Evolutionary conservation across 2,329 filamentous ascomycete species (phyloP).

Genomic region (Metarhizium robertsii): DNA sequence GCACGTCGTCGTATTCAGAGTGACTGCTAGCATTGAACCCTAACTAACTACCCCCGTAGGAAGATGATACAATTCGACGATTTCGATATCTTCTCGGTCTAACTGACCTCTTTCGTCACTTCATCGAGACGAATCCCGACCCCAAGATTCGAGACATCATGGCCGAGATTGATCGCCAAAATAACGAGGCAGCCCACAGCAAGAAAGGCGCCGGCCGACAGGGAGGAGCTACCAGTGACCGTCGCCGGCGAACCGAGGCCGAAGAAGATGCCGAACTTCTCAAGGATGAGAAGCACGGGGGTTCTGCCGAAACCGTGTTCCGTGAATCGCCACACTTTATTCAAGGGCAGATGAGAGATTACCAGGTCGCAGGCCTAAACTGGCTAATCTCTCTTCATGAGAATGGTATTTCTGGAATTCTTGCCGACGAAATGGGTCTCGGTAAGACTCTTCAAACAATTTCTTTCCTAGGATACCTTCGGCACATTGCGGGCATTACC

Average conservation of each 20-base stretch:
- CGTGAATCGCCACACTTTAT: conserved; percentile 90
- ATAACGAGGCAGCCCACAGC: conserved; percentile 60
- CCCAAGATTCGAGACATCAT: conserved; percentile 92
- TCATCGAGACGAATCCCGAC: conserved; percentile 95
- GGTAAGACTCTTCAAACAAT: conserved; percentile 98
- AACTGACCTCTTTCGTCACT: conserved; percentile 95
- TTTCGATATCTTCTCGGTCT: conserved; percentile 92
- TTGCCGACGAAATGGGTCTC: conserved; percentile 97
- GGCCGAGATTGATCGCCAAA: conserved; percentile 87
- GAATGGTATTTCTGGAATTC: conserved; percentile 95
- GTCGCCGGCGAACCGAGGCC: conserved; percentile 83
- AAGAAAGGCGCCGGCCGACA: conserved; percentile 72
- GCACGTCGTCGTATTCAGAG: conserved; percentile 33
- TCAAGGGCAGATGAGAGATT: conserved; percentile 85
- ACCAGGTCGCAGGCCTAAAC: conserved; percentile 90
- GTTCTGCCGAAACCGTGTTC: conserved; percentile 81
- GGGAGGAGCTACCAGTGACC: conserved; percentile 70
- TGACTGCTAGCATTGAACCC: neutral
- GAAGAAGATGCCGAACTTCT: conserved; percentile 89
- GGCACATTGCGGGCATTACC: conserved; percentile 80
- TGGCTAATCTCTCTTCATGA: conserved; percentile 97
- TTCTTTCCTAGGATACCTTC: conserved; percentile 87
- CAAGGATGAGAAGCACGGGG: conserved; percentile 82
- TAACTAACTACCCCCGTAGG: conserved; percentile 38
- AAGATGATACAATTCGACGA: conserved; percentile 88